Evolutionary conservation across 306 rosid genomes (phyloP), one percentile per base, ranked within the genome.

Genomic region (Gastrolobium villosum): DNA sequence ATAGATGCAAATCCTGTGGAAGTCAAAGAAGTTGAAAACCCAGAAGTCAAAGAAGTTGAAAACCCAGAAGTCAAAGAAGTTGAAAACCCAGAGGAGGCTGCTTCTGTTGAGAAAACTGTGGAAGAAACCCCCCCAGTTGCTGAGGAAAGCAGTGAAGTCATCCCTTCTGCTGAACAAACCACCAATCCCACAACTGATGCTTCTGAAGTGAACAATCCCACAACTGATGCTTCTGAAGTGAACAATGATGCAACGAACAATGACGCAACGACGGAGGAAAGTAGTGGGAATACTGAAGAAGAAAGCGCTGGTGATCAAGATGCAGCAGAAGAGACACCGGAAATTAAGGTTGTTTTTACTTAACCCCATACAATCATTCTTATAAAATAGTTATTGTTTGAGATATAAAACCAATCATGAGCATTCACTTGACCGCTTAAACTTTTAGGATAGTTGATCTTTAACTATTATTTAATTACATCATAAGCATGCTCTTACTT

Each of bases 61-160:
- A n/a, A n/a, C n/a, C n/a, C n/a, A n/a, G 92, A 89, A 77, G 87
- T 84, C 65, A 86, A 91, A 81, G 93, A 82, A 72, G 90, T 48
- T 65, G 88, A 83, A 70, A 85, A 50, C 65, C 68, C 84, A 30
- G 86, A 32, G 69, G 65, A 61, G 44, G 65, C 85, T 45, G 62
- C 82, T 61, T 73, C 88, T 11, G 73, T 81, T 40, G 79, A 75
- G 75, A 68, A 82, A 82, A 15, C 81, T 43, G 84, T 48, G 26
- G 87, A 62, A 65, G 77, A 86, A 79, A 70, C 84, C 59, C 74
- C 68, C 46, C 75, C 77, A 61, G 70, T 39, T 63, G 57, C 76
- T 52, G 83, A 74, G 66, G 76, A 60, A 80, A 71, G 61, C 65
- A 28, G 78, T 41, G 81, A 64, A 39, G 72, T 49, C 54, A 44